phyloP scores from a whole-genome alignment of 139 green algal genomes.

The Chlorella vulgaris region DNA sequence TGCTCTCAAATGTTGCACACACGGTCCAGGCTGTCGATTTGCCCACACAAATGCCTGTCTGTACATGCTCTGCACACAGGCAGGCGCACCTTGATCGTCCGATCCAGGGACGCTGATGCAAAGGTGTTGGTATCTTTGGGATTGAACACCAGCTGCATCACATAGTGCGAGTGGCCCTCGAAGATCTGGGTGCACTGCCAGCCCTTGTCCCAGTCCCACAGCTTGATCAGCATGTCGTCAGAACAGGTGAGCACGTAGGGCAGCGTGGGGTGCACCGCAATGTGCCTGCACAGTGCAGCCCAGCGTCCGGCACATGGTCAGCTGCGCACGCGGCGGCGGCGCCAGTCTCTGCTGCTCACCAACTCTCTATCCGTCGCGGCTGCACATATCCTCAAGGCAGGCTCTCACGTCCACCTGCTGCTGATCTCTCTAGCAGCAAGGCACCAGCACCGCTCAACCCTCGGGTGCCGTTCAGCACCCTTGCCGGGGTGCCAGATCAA shows the following conservation, averaged over 20 bases:
- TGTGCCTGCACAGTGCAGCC: constrained; percentile 59
- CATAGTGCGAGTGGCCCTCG: constrained; percentile 98
- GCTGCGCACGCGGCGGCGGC: too few relatives aligned
- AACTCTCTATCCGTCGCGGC: too few relatives aligned
- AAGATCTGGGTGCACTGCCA: constrained; percentile 95
- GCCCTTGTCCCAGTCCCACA: constrained; percentile 99
- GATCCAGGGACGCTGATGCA: constrained; percentile 94
- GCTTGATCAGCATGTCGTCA: constrained; percentile 99
- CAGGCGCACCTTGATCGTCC: constrained; percentile 95
- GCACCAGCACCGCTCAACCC: too few relatives aligned
- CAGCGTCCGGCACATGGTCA: too few relatives aligned
- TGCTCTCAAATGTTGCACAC: too few relatives aligned
- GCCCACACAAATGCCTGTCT: background rate
- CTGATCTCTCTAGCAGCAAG: too few relatives aligned
- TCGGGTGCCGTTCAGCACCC: too few relatives aligned
- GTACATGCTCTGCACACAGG: too few relatives aligned
- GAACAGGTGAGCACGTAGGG: constrained; percentile 93
- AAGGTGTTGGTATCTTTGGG: constrained; percentile 99
- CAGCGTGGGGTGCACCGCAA: constrained; percentile 94
- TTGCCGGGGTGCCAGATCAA: too few relatives aligned
- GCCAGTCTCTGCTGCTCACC: background rate
- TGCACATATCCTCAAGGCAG: too few relatives aligned
- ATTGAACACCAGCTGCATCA: constrained; percentile 99
- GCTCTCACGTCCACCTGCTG: too few relatives aligned
- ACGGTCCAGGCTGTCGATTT: background rate